These are phyloP conservation scores for Aspergillus sp. DNA, from an alignment of 2,329 filamentous ascomycete genomes.

Conservation along the genomic window DNA sequence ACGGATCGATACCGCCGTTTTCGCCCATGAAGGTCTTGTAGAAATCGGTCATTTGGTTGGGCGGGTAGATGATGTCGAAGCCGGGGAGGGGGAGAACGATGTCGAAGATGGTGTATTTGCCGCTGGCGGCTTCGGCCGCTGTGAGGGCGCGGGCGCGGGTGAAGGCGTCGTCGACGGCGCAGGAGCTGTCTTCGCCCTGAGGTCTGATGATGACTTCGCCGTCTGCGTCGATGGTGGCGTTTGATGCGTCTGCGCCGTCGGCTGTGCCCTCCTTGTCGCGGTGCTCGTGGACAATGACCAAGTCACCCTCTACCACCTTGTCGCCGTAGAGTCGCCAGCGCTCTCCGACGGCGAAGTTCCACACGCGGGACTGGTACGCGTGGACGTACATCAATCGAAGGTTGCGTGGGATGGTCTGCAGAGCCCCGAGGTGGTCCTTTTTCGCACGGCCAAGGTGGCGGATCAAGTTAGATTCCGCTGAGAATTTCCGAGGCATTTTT, in stretches of 20 bases:
- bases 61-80: conserved; percentile 81
- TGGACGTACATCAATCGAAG: conserved; percentile 93
- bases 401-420: conserved; percentile 74
- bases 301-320: conserved; percentile 75
- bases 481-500: conserved; percentile 73
- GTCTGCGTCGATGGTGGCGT: conserved; percentile 51
- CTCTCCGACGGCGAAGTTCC: conserved; percentile 80
- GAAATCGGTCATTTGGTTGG: conserved; percentile 76
- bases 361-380: conserved; percentile 90
- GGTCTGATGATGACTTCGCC: conserved; percentile 64
- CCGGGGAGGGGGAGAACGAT: conserved; percentile 89
- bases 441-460: conserved; percentile 59
- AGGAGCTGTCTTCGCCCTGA: conserved; percentile 51
- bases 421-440: conserved; percentile 73
- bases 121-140: conserved; percentile 70
- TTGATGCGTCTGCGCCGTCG: conserved; percentile 25
- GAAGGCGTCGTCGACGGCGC: conserved; percentile 53
- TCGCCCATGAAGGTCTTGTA: conserved; percentile 84
- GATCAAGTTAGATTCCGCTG: conserved; percentile 74
- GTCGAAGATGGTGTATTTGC: conserved; percentile 77
- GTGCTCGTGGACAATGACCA: conserved; percentile 65
- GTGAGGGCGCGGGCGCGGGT: conserved; percentile 69
- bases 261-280: conserved; percentile 38
- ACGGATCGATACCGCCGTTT: conserved; percentile 77
- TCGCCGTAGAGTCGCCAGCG: conserved; percentile 73